These are phyloP conservation scores for Bocquillonia castaneifolia DNA, from an alignment of 441 rosid species.

Conservation along the genomic window DNA sequence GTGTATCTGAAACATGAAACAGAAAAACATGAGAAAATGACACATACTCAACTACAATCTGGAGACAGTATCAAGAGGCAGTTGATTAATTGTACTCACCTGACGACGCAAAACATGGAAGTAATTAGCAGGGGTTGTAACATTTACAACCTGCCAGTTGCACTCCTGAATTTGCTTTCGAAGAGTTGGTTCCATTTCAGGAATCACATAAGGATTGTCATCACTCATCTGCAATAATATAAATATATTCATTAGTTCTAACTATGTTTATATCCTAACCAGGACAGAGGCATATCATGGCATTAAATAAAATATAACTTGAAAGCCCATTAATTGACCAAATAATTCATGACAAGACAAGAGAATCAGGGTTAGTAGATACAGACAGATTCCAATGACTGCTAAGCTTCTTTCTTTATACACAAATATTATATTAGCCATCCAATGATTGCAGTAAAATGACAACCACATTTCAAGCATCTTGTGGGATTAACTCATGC, in stretches of 20 bases:
- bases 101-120: constrained; percentile 96
- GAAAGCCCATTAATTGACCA: neutral
- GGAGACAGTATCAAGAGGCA: neutral
- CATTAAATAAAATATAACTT: neutral
- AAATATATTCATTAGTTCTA: neutral
- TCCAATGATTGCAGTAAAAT: neutral
- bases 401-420: neutral
- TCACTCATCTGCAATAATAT: constrained; percentile 78
- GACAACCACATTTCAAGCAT: neutral
- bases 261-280: neutral
- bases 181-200: constrained; percentile 91
- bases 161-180: constrained; percentile 96
- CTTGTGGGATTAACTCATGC: neutral
- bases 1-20: constrained; percentile 51
- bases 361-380: neutral
- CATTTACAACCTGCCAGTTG: constrained; percentile 96
- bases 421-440: too few relatives aligned
- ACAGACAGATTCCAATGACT: neutral
- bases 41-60: constrained; percentile 2
- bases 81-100: constrained; percentile 53
- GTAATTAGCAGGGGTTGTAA: constrained; percentile 95
- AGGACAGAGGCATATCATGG: neutral
- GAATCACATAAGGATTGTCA: constrained; percentile 80
- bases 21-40: constrained; percentile 19
- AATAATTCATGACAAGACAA: neutral